Base-by-base conservation (phyloP, 306 rosid species). In the Quercus robur region DNA sequence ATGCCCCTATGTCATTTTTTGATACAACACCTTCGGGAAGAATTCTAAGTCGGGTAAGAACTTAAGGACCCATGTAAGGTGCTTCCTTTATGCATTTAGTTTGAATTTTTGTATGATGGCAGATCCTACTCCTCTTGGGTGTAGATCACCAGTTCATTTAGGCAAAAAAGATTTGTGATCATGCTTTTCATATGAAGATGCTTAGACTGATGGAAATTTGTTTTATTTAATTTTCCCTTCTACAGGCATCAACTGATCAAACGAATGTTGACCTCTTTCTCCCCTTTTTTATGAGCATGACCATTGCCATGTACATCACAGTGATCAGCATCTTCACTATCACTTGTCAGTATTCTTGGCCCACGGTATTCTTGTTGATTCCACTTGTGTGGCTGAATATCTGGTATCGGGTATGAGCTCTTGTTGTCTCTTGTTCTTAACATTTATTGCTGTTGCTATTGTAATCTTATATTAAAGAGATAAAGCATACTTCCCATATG, bases 21-120 rank as follows among this genome's bases (percentile, higher is more conserved):
- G 99, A 95, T 75, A 95, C 99, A 23, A 95, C 99, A 23, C 99
- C 99, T 79, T 95, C 99, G 0, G 99, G 99, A 61, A 86, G 99
- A 86, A 82, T 95, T 74, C 86, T 95, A 31, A 95, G 99, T 78
- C 88, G 99, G 92, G 99, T 94, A 89, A 85, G 94, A 66, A 77
- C 49, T 64, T 51, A 6, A 46, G 62, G 11, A 20, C 38, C 57
- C 20, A 15, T 41, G 44, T 71, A 17, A 41, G 25, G 20, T 31
- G 52, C n/a, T 28, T 26, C 6, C 11, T 44, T 15, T 54, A 23
- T 41, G 19, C 74, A 62, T 58, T 17, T 35, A 62, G 62, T 46
- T 70, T 11, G 18, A 4, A 17, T 64, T 62, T 13, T 62, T 61
- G 28, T 58, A 23, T 59, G 13, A 12, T 59, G 26, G 15, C 15